Conservation (phyloP, 2,329 filamentous ascomycete species). For the Colletotrichum sublineola region DNA sequence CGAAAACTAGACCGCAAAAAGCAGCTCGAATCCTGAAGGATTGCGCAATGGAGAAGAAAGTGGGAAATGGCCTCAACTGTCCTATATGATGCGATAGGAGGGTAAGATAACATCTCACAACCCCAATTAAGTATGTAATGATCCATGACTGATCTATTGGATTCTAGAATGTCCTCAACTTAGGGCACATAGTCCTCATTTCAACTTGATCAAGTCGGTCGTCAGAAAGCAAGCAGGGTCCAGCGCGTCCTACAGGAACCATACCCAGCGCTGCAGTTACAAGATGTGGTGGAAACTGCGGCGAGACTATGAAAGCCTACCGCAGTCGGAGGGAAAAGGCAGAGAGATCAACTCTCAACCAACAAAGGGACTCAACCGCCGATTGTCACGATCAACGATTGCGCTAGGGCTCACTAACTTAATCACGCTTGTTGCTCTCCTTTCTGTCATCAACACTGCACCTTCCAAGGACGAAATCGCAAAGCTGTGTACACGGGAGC, state of each 20-base stretch:
- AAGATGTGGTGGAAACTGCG: constrained; percentile 22
- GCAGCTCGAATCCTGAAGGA: constrained; percentile 31
- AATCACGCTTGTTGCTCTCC: neutral
- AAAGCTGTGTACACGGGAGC: neutral
- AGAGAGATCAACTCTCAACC: neutral
- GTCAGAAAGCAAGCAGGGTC: neutral
- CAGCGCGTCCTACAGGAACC: no score
- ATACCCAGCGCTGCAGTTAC: neutral
- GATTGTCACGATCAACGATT: constrained; percentile 7
- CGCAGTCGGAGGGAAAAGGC: constrained; percentile 16
- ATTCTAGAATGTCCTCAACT: neutral
- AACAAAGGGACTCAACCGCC: neutral
- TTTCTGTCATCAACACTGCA: neutral
- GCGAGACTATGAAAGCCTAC: constrained; percentile 1
- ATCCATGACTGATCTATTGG: rapidly evolving
- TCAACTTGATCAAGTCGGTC: no score
- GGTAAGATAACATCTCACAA: neutral
- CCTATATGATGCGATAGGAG: neutral
- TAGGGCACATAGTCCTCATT: no score
- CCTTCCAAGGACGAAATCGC: rapidly evolving
- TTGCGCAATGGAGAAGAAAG: neutral
- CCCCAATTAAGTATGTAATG: neutral
- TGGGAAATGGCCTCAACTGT: neutral
- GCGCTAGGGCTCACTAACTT: constrained; percentile 8
- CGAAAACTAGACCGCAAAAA: constrained; percentile 24